phyloP scores from a whole-genome alignment of 1,139 yeast genomes.

The Geotrichum phurueaensis region DNA sequence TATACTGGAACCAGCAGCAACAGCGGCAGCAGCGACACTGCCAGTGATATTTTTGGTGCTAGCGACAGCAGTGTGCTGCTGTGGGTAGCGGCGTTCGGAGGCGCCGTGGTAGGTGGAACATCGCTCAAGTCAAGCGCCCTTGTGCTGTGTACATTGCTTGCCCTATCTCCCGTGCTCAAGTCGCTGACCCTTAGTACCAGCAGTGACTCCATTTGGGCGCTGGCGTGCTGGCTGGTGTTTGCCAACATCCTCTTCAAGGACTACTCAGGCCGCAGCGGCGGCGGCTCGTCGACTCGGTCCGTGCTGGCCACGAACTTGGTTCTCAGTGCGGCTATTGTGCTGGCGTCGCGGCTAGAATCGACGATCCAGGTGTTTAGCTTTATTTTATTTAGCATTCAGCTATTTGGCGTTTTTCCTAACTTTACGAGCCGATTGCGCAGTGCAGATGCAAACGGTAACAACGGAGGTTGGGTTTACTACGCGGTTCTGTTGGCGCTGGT shows the following conservation, averaged over 20 bases:
- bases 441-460: slow-evolving; percentile 16
- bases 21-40: slow-evolving; percentile 30
- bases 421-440: slow-evolving; percentile 39
- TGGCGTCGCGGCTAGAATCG: slow-evolving; percentile 75
- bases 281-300: slow-evolving; percentile 36
- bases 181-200: slow-evolving; percentile 85
- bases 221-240: slow-evolving; percentile 70
- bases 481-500: slow-evolving; percentile 25
- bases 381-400: slow-evolving; percentile 63
- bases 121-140: slow-evolving; percentile 59
- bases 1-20: slow-evolving; percentile 33
- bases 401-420: slow-evolving; percentile 66
- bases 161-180: slow-evolving; percentile 82
- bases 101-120: slow-evolving; percentile 19
- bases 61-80: slow-evolving; percentile 14
- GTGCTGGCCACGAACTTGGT: slow-evolving; percentile 78
- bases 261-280: slow-evolving; percentile 40
- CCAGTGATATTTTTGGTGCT: slow-evolving; percentile 40
- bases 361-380: slow-evolving; percentile 79
- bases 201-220: slow-evolving; percentile 92
- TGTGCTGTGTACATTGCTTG: slow-evolving; percentile 62
- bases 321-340: slow-evolving; percentile 77
- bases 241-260: slow-evolving; percentile 64
- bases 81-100: slow-evolving; percentile 15
- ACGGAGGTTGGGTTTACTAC: slow-evolving; percentile 22